Base-by-base conservation (phyloP, 2,329 filamentous ascomycete species). In the Colletotrichum musae region DNA sequence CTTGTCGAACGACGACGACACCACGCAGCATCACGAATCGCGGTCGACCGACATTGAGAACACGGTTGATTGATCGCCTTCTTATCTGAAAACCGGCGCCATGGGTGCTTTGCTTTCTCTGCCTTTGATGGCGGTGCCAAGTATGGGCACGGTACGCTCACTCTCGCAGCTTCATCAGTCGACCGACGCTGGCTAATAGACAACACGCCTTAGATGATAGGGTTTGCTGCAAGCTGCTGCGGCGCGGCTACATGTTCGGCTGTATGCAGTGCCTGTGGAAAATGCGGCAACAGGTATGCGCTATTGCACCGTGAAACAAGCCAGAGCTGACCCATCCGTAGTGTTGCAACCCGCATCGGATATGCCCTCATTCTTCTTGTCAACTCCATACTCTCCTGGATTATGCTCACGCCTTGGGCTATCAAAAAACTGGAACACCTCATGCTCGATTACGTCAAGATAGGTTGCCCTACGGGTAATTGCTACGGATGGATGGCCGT, bases 331-430 rank as follows among this genome's bases (percentile, higher is more conserved):
- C 39, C 52, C 59, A 47, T 48, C 45, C 47, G 41, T 74, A 97
- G 94, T 83, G 95, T 98, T 83, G 95, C 95, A 65, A 99, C 96
- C 74, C 94, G 96, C 85, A 97, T 98, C 83, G 95, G 93, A 77
- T 98, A 97, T 80, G 95, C 96, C 72, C 89, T 98, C 77, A 92
- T 99, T 72, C 93, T 99, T 64, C 91, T 99, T 73, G 84, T 98
- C 81, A 99, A 99, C 87, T 98, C 95, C 68, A 97, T 98, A 73
- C 80, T 98, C 59, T 95, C 96, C 43, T 99, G 96, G 96, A 94
- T 99, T 75, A 97, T 98, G 94, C 94, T 99, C 83, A 99, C 96
- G 24, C 94, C 94, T 61, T 99, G 96, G 96, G 96, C 96, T 41
- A 93, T 99, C 78, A 94, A 97, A 77, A 98, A 98, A 80, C 87